phyloP scores from a whole-genome alignment of 2,329 filamentous ascomycete genomes.

The Trichoderma gracile region DNA sequence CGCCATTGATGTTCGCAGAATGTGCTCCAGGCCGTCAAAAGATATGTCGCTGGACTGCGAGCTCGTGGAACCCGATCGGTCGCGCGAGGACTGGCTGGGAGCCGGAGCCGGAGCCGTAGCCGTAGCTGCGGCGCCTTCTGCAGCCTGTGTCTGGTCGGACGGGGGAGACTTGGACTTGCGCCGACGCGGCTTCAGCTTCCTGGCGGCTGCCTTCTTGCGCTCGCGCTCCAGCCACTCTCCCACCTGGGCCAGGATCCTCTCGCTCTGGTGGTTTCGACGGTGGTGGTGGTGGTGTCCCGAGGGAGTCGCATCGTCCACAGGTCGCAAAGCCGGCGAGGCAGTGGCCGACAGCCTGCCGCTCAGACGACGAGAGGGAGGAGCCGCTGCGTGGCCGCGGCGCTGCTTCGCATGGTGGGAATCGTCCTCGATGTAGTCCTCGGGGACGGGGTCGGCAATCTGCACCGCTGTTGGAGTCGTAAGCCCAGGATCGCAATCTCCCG shows the following conservation, averaged over 20 bases:
- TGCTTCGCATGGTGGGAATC: slow-evolving; percentile 37
- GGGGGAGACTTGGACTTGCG: slow-evolving; percentile 46
- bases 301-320: slow-evolving; percentile 35
- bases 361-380: slow-evolving; percentile 37
- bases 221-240: slow-evolving; percentile 83
- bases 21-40: slow-evolving; percentile 77
- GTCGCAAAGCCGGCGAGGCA: slow-evolving; percentile 36
- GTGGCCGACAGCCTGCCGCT: slow-evolving; percentile 45
- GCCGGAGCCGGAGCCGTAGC: slow-evolving; percentile 12
- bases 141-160: slow-evolving; percentile 32
- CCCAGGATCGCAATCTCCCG: not conserved
- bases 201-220: slow-evolving; percentile 60
- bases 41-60: slow-evolving; percentile 71
- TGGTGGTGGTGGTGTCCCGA: slow-evolving; percentile 32
- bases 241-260: slow-evolving; percentile 71
- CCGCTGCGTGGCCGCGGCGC: slow-evolving; percentile 35
- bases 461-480: slow-evolving; percentile 45
- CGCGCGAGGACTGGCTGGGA: slow-evolving; percentile 28
- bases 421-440: slow-evolving; percentile 38
- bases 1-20: slow-evolving; percentile 68
- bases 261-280: slow-evolving; percentile 46
- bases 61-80: slow-evolving; percentile 56
- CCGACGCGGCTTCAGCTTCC: slow-evolving; percentile 45
- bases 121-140: not conserved
- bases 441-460: slow-evolving; percentile 57